Conservation (phyloP, 805 yeast genomes). For the Saccharomycopsis guyanensis region DNA sequence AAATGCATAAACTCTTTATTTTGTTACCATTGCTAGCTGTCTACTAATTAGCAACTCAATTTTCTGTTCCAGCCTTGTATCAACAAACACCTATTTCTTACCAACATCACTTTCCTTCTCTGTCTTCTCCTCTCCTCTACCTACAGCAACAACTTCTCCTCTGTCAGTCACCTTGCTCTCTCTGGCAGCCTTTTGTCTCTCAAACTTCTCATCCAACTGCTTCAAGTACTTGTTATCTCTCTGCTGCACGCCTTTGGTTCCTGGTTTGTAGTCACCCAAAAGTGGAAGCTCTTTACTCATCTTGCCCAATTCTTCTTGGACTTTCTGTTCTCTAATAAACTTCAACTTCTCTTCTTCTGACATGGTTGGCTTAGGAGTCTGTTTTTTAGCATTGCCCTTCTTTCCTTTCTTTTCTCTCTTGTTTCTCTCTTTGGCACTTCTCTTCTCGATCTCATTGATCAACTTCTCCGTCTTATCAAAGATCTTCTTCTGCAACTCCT, state of each 20-base stretch:
- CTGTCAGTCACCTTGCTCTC: too few relatives aligned
- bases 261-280: conserved; percentile 14
- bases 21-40: too few relatives aligned
- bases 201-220: conserved; percentile 19
- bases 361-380: background rate
- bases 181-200: conserved; percentile 6
- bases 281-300: conserved; percentile 14
- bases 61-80: too few relatives aligned
- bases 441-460: conserved; percentile 58
- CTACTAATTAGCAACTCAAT: too few relatives aligned
- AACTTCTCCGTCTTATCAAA: conserved; percentile 53
- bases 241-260: background rate
- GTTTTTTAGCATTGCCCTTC: conserved; percentile 14
- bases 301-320: conserved; percentile 15
- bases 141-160: too few relatives aligned
- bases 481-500: conserved; percentile 49
- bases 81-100: too few relatives aligned
- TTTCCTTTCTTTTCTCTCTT: conserved; percentile 23
- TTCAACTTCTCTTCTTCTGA: background rate
- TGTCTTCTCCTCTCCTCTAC: too few relatives aligned
- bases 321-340: background rate
- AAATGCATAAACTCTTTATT: too few relatives aligned
- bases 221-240: conserved; percentile 18
- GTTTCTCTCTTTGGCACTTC: conserved; percentile 62
- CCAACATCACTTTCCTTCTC: too few relatives aligned